Evolutionary conservation across 352 stramenopile genomes (phyloP), one percentile per base, ranked within the genome.

Genomic region (Elongisporangium prolatum): DNA sequence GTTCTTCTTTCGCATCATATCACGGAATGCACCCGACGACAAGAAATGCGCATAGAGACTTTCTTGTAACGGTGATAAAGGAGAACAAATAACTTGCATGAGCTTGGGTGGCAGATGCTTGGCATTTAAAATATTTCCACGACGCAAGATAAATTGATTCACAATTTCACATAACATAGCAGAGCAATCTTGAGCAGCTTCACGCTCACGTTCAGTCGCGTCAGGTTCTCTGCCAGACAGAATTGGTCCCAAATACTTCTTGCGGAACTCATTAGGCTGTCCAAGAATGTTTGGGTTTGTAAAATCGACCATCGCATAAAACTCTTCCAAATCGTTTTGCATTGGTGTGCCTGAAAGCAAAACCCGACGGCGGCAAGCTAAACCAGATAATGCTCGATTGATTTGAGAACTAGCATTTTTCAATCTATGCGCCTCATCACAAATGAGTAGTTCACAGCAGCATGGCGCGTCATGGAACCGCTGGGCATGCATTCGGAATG

Each of bases 311-410:
- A 99, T 99, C 7, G 97, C 96, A 63, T 95, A 99, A 64, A 99
- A 99, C 64, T 99, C 97, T 55, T 98, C 88, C 16, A 99, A 70
- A 76, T 99, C 96, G 64, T 99, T 99, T 63, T 99, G 96, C 94
- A 99, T 98, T 2, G 96, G 97, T 17, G 97, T 99, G 25, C 97
- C 97, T 0, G 96, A 98, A 4, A 99, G 67, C 40, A 99, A 67
- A 6, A 99, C 88, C 37, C 97, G 86, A 14, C 96, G 94, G 57
- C 88, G 81, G 50, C 93, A 97, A 2, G 87, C 73, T 16, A 98
- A 59, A 6, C 77, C 77, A 10, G 84, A 89, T 16, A 95, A 56
- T 0, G 84, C 85, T 24, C 82, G 77, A 59, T 92, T 96, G 61
- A 93, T 95, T 69, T 98, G 87, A 38, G 97, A 99, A 24, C 96